phyloP scores from a whole-genome alignment of 257 asterid species.

The Gardenia jasminoides region DNA sequence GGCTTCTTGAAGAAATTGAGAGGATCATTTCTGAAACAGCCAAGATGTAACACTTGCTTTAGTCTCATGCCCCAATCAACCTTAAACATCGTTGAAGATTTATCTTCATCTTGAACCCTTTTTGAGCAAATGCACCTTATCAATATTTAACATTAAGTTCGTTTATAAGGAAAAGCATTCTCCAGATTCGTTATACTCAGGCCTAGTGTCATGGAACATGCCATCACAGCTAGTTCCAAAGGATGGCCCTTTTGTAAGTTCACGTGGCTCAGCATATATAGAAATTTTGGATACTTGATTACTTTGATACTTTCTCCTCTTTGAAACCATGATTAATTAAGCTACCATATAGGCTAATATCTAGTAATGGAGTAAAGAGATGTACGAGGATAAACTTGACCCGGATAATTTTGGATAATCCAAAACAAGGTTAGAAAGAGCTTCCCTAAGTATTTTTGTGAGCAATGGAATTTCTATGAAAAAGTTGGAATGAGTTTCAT shows the following conservation, averaged over 20 bases:
- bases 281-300: neutral
- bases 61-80: neutral
- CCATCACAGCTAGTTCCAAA: neutral
- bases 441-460: no score
- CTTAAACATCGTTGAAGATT: neutral
- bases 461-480: no score
- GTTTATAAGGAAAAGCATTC: neutral
- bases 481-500: no score
- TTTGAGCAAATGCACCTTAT: neutral
- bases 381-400: no score
- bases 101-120: slow-evolving; percentile 1
- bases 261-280: neutral
- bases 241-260: neutral
- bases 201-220: neutral
- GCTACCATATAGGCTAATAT: no score
- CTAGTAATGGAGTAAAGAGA: no score
- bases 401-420: no score
- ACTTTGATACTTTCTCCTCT: no score
- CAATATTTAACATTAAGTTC: neutral
- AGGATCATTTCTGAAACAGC: slow-evolving; percentile 56
- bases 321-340: no score
- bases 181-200: neutral
- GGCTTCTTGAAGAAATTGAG: slow-evolving; percentile 84
- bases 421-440: no score
- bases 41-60: slow-evolving; percentile 27